A percentile compares a stretch with the other conserved stretches of the same genome.
Evolutionary conservation across 768 basidiomycete species (phyloP).

Genomic region (Termitomyces sp.): DNA sequence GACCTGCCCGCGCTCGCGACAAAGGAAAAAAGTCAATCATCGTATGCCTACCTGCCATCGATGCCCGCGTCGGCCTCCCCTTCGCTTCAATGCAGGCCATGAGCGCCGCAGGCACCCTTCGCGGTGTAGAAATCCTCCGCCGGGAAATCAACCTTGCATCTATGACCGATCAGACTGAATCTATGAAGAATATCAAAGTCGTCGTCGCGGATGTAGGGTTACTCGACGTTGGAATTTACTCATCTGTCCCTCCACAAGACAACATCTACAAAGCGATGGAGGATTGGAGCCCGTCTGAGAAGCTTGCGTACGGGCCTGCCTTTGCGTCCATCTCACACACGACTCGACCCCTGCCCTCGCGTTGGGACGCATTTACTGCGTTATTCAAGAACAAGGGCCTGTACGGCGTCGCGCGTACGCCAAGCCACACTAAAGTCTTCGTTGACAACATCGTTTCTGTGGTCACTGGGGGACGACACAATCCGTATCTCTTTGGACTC

Average conservation of each 20-base stretch:
- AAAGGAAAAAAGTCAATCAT: conserved; percentile 59
- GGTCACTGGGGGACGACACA: conserved; percentile 53
- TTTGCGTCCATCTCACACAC: conserved; percentile 48
- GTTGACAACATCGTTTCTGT: conserved; percentile 56
- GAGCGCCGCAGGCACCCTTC: conserved; percentile 70
- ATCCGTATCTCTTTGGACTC: conserved; percentile 38
- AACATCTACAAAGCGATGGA: conserved; percentile 53
- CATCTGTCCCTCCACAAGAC: conserved; percentile 22
- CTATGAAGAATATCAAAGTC: conserved; percentile 65
- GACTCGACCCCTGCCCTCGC: conserved; percentile 19
- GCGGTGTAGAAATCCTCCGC: conserved; percentile 69
- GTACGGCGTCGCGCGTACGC: conserved; percentile 45
- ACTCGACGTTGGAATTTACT: conserved; percentile 33
- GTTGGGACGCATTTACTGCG: conserved; percentile 25
- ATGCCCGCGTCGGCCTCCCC: conserved; percentile 73
- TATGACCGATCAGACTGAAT: conserved; percentile 48
- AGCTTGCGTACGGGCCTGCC: conserved; percentile 66
- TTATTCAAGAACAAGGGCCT: conserved; percentile 35
- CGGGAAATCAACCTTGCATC: conserved; percentile 64
- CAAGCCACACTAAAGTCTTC: conserved; percentile 54
- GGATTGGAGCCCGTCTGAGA: conserved; percentile 74
- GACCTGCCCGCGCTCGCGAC: conserved; percentile 52
- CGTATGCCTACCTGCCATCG: conserved; percentile 71
- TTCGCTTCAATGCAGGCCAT: conserved; percentile 67
- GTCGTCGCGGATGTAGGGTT: conserved; percentile 74